These are phyloP conservation scores for Escovopsis sp. DNA, from an alignment of 2,329 filamentous ascomycete genomes.

Conservation along the genomic window DNA sequence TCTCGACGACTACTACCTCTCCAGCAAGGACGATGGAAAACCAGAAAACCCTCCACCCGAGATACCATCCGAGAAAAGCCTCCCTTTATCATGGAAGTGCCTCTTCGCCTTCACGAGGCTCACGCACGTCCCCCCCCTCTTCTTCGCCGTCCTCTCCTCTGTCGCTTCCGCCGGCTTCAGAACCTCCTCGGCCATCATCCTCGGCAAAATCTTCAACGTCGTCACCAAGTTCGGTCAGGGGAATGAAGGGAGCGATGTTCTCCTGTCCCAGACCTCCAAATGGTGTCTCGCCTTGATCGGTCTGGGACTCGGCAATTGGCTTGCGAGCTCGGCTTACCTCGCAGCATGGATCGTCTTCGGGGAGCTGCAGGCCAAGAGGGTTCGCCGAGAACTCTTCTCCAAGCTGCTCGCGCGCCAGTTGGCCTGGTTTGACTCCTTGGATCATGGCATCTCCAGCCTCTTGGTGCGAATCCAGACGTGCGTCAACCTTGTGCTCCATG, in stretches of 20 bases:
- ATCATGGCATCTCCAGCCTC: conserved; percentile 57
- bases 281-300: conserved; percentile 49
- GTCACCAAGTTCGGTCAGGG: conserved; percentile 53
- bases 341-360: conserved; percentile 63
- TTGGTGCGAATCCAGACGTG: conserved; percentile 62
- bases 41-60: too few relatives aligned
- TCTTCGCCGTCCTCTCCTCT: conserved; percentile 40
- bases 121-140: conserved; percentile 40
- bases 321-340: conserved; percentile 53
- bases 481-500: conserved; percentile 14
- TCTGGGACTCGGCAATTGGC: conserved; percentile 51
- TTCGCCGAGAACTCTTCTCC: conserved; percentile 50
- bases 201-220: conserved; percentile 60
- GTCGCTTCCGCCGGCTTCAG: conserved; percentile 45
- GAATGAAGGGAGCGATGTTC: conserved; percentile 28
- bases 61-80: background rate
- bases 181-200: conserved; percentile 52
- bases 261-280: conserved; percentile 40
- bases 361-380: conserved; percentile 59
- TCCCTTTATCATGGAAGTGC: conserved; percentile 20
- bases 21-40: background rate
- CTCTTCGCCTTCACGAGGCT: conserved; percentile 62
- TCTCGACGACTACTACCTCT: background rate
- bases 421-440: conserved; percentile 65
- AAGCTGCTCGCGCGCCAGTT: conserved; percentile 59